Evolutionary conservation across 2,329 filamentous ascomycete genomes (phyloP).

Genomic region (Scolecobasidium constrictum): DNA sequence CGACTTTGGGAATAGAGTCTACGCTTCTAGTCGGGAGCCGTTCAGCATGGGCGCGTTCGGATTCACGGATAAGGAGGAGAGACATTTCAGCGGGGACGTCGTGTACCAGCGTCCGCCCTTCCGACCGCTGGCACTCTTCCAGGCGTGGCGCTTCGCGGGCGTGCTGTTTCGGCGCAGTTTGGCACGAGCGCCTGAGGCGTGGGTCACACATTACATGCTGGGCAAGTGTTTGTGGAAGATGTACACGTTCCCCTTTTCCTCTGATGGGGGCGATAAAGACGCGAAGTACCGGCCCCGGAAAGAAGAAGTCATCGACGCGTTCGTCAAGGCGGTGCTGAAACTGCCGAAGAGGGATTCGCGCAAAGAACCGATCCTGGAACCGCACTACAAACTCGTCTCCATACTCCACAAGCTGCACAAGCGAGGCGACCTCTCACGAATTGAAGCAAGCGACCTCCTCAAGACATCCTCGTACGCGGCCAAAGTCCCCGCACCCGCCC

Average conservation of each 20-base stretch:
- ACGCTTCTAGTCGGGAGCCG: slow-evolving; percentile 57
- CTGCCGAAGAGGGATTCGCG: slow-evolving; percentile 50
- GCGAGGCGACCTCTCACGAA: slow-evolving; percentile 30
- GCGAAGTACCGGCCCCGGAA: slow-evolving; percentile 16
- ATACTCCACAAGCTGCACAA: slow-evolving; percentile 71
- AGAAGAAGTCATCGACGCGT: slow-evolving; percentile 42
- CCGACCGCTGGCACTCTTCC: slow-evolving; percentile 45
- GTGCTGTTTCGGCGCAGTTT: slow-evolving; percentile 50
- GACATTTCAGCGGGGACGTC: slow-evolving; percentile 46
- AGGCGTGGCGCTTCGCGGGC: slow-evolving; percentile 54
- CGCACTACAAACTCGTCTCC: slow-evolving; percentile 83
- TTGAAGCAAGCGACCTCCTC: slow-evolving; percentile 39
- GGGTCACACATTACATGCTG: slow-evolving; percentile 59
- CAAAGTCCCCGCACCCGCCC: slow-evolving; percentile 32
- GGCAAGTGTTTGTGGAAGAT: slow-evolving; percentile 67
- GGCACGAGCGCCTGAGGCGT: slow-evolving; percentile 47
- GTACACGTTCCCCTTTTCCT: slow-evolving; percentile 37
- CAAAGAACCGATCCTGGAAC: slow-evolving; percentile 74
- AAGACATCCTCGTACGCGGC: slow-evolving; percentile 44
- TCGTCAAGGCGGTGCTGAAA: slow-evolving; percentile 49
- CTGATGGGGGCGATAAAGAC: slow-evolving; percentile 21
- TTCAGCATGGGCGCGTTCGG: slow-evolving; percentile 57
- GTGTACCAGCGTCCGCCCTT: slow-evolving; percentile 50
- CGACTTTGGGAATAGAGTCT: slow-evolving; percentile 58
- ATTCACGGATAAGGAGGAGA: slow-evolving; percentile 45